Evolutionary conservation across 352 stramenopile genomes (phyloP).

Genomic region (Globisporangium orthogonon): DNA sequence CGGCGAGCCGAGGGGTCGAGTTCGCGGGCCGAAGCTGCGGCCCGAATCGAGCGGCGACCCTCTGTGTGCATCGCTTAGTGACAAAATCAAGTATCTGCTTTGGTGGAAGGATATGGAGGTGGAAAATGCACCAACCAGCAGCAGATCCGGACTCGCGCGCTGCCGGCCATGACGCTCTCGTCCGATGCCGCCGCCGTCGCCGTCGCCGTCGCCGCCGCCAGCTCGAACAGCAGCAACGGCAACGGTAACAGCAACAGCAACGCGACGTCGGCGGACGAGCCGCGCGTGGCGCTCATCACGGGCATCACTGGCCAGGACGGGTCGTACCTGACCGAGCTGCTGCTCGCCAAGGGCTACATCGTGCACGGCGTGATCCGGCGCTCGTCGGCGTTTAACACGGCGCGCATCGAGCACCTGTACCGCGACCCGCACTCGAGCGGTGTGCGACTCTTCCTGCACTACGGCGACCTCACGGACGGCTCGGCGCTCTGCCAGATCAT

Average conservation of each 20-base stretch:
- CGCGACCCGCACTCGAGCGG: slow-evolving; percentile 91
- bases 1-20: slow-evolving; percentile 23
- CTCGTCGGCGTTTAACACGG: slow-evolving; percentile 98
- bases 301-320: slow-evolving; percentile 99
- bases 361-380: slow-evolving; percentile 95
- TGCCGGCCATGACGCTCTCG: not conserved
- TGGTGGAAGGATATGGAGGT: not conserved
- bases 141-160: not conserved
- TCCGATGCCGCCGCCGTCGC: too few species aligned
- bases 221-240: not conserved
- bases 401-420: slow-evolving; percentile 97
- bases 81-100: not conserved
- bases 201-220: not conserved
- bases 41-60: slow-evolving; percentile 1
- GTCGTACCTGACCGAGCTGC: slow-evolving; percentile 96
- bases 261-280: not conserved
- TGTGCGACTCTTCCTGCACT: slow-evolving; percentile 97
- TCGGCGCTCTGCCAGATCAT: slow-evolving; percentile 97
- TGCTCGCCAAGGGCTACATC: slow-evolving; percentile 96
- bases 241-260: not conserved
- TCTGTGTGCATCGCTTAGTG: not conserved
- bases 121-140: not conserved
- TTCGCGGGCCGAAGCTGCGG: slow-evolving; percentile 14
- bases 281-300: slow-evolving; percentile 91
- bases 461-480: slow-evolving; percentile 97